Percentiles rank a stretch among this genome's conserved stretches.
These are phyloP conservation scores for Endoconidiophora laricicola DNA, from an alignment of 2,329 filamentous ascomycete genomes.

Conservation along the genomic window DNA sequence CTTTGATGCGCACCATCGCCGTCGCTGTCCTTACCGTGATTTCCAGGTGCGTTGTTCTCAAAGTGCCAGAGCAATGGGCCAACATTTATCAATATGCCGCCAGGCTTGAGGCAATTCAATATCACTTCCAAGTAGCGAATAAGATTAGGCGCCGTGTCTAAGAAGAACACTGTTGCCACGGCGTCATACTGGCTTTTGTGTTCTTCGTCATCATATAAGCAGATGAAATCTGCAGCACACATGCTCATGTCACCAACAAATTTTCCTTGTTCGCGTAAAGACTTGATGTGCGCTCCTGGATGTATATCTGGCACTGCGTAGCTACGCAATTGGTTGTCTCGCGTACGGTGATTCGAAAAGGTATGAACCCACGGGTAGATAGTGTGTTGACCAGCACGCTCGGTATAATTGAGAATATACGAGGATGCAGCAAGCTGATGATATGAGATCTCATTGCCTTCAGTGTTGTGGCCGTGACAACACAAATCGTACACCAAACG, in stretches of 20 bases:
- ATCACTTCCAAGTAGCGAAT: conserved; percentile 82
- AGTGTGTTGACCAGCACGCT: conserved; percentile 43
- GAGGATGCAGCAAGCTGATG: conserved; percentile 83
- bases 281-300: conserved; percentile 38
- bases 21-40: conserved; percentile 35
- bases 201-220: conserved; percentile 54
- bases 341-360: conserved; percentile 69
- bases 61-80: conserved; percentile 94
- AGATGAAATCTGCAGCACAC: conserved; percentile 82
- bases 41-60: conserved; percentile 52
- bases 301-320: conserved; percentile 71
- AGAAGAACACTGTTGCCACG: conserved; percentile 83
- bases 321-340: conserved; percentile 56
- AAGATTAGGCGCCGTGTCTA: conserved; percentile 89
- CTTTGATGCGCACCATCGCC: conserved; percentile 33
- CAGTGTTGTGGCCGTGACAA: conserved; percentile 51
- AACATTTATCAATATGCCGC: conserved; percentile 75
- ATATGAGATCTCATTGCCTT: conserved; percentile 94
- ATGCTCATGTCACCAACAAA: conserved; percentile 63
- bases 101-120: conserved; percentile 54
- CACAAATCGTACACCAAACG: conserved; percentile 80
- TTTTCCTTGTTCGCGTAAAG: conserved; percentile 3
- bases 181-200: conserved; percentile 55
- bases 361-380: conserved; percentile 75
- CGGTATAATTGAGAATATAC: conserved; percentile 55